phyloP scores from a whole-genome alignment of 129 eudicot genomes.

The Artemisia argyi region DNA sequence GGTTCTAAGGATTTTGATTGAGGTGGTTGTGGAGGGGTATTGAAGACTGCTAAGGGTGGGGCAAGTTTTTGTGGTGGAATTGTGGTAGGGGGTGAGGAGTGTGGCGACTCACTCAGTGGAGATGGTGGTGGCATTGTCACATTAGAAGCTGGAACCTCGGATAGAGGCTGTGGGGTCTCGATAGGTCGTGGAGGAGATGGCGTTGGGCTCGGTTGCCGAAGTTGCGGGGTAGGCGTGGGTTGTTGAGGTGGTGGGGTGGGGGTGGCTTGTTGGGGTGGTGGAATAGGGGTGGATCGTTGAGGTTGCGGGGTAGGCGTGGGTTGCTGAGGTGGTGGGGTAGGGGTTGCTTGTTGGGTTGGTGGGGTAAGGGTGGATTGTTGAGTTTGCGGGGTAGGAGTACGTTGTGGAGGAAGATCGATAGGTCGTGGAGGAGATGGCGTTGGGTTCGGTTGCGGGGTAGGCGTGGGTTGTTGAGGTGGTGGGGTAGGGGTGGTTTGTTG shows the following conservation, averaged over 20 bases:
- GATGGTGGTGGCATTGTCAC: slow-evolving; percentile 32
- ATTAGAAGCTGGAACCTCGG: slow-evolving; percentile 19
- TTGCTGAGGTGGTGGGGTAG: no score
- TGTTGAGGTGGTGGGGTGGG: slow-evolving; percentile 24
- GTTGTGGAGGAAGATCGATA: no score
- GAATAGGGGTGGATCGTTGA: slow-evolving; percentile 4
- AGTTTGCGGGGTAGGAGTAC: background rate
- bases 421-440: no score
- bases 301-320: background rate
- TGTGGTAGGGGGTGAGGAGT: slow-evolving; percentile 14
- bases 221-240: slow-evolving; percentile 22
- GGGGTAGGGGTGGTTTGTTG: no score
- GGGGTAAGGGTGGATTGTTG: slow-evolving; percentile 19
- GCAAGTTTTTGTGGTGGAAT: slow-evolving; percentile 27
- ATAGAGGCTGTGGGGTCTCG: slow-evolving; percentile 21
- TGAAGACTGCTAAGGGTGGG: background rate
- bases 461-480: no score
- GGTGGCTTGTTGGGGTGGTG: slow-evolving; percentile 24
- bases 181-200: background rate
- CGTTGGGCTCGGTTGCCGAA: background rate
- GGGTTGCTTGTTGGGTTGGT: background rate
- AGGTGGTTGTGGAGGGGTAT: background rate
- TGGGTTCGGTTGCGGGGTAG: slow-evolving; percentile 7
- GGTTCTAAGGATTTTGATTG: background rate
- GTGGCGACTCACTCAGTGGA: slow-evolving; percentile 23